These are phyloP conservation scores for Canna indica DNA, from an alignment of 176 grass and related monocot genomes.

Conservation along the genomic window DNA sequence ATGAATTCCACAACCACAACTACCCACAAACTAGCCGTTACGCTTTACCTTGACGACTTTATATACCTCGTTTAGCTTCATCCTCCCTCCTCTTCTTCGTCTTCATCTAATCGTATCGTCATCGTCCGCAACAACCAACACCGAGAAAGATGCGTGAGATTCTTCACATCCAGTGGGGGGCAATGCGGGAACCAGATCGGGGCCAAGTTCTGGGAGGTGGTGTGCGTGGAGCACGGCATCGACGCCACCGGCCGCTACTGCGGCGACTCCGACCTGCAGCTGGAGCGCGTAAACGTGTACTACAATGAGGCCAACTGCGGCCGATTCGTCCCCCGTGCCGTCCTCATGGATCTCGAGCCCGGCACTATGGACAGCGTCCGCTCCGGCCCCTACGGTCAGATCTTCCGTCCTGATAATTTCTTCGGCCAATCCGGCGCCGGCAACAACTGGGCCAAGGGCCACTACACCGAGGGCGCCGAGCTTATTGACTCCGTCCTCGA, in stretches of 20 bases:
- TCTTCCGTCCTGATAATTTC: too few relatives aligned
- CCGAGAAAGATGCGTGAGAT: constrained; percentile 2
- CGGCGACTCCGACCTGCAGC: constrained; percentile 30
- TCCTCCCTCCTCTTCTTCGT: too few relatives aligned
- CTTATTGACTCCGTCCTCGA: constrained; percentile 67
- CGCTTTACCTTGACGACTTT: too few relatives aligned
- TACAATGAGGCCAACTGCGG: constrained; percentile 58
- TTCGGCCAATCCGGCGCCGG: constrained; percentile 68
- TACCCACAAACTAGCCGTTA: too few relatives aligned
- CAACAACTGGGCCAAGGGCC: constrained; percentile 79
- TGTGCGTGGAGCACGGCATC: constrained; percentile 21
- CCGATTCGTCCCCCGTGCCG: constrained; percentile 54
- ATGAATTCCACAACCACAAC: too few relatives aligned
- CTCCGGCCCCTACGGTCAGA: too few relatives aligned
- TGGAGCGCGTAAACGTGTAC: constrained; percentile 80
- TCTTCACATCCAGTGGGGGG: constrained; percentile 12
- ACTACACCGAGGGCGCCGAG: constrained; percentile 79
- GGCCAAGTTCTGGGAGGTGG: constrained; percentile 24
- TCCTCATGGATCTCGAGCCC: constrained; percentile 70
- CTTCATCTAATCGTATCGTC: too few relatives aligned
- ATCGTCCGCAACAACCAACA: too few relatives aligned
- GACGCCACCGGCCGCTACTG: constrained; percentile 8
- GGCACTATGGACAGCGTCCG: constrained; percentile 87
- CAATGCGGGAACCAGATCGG: constrained; percentile 25
- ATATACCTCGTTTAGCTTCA: too few relatives aligned